Percentiles rank a stretch among this genome's conserved stretches.
Conservation (phyloP, 352 stramenopile species). For the Globisporangium mamillatum region DNA sequence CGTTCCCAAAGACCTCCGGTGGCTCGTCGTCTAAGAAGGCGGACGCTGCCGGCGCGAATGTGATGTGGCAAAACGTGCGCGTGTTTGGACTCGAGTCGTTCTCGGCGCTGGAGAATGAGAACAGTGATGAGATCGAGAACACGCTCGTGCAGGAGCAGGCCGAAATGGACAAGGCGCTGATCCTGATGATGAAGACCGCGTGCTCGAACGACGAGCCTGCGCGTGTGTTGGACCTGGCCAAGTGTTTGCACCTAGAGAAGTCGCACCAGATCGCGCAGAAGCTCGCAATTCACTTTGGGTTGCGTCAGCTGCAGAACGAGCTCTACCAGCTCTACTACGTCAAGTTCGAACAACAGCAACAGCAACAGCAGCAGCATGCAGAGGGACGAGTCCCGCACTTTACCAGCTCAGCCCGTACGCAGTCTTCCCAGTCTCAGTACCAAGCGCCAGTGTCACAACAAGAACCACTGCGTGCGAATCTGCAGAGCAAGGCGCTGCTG, state of each 20-base stretch:
- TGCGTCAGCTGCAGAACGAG: slow-evolving; percentile 68
- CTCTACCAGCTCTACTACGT: slow-evolving; percentile 70
- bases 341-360: slow-evolving; percentile 44
- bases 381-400: background rate
- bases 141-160: slow-evolving; percentile 58
- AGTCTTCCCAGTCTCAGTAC: slow-evolving; percentile 1
- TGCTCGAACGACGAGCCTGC: slow-evolving; percentile 66
- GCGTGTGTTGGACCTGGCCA: slow-evolving; percentile 71
- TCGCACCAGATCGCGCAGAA: slow-evolving; percentile 84
- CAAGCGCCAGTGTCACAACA: background rate
- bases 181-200: slow-evolving; percentile 82
- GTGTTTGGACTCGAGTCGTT: slow-evolving; percentile 35
- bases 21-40: slow-evolving; percentile 31
- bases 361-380: slow-evolving; percentile 17
- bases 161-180: slow-evolving; percentile 81
- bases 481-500: slow-evolving; percentile 19
- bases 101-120: background rate
- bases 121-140: slow-evolving; percentile 9
- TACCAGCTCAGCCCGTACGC: background rate
- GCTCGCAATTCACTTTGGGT: slow-evolving; percentile 72
- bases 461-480: slow-evolving; percentile 12
- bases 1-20: slow-evolving; percentile 46
- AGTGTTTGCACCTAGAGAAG: slow-evolving; percentile 81
- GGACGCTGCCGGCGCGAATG: slow-evolving; percentile 23
- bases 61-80: slow-evolving; percentile 71